Base-by-base conservation (phyloP, 768 basidiomycete species). In the Lenzites betulinus region DNA sequence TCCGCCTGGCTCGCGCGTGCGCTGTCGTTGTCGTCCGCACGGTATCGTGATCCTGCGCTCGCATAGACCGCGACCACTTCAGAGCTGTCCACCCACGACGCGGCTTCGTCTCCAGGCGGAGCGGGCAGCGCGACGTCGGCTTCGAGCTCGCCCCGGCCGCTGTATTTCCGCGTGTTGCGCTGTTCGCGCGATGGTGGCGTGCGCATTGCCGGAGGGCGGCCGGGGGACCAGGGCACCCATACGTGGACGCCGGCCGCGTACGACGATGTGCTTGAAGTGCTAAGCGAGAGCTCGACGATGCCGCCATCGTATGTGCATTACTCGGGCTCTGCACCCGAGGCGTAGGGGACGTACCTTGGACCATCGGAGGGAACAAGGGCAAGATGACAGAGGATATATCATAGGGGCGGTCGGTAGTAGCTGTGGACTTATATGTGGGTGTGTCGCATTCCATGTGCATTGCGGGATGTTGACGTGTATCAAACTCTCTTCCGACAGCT, bases 151-250 rank as follows among this genome's bases (percentile, higher is more conserved):
- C 18, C 35, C 30, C 49, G 60, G n/a, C 41, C 25, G 18, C 22
- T 35, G 11, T 41, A 56, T 46, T 26, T 56, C 47, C 50, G 54
- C 36, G 39, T 30, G 28, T 26, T 53, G 3, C 44, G 59, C 26
- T 22, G 55, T 2, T 51, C 54, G 25, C 54, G 35, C 8, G 62
- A 59, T 20, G 62, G 52, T 7, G 57, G 62, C 11, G 42, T 59
- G n/a, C 62, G 56, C 12, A 35, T 58, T 9, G 62, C 62, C 3
- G 62, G 62, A 7, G 57, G 62, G 25, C 52, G 41, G 11, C 35
- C 47, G 4, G 49, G 44, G 0, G 36, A 33, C 1, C 30, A 22
- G 33, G 28, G 42, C 16, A 33, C 51, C n/a, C 48, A 61, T 30
- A 43, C 7, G 48, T 56, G 41, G 22, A 44, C 43, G 11, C 60